These are phyloP conservation scores for Penicillium corylophilum DNA, from an alignment of 2,329 filamentous ascomycete species.

Conservation along the genomic window DNA sequence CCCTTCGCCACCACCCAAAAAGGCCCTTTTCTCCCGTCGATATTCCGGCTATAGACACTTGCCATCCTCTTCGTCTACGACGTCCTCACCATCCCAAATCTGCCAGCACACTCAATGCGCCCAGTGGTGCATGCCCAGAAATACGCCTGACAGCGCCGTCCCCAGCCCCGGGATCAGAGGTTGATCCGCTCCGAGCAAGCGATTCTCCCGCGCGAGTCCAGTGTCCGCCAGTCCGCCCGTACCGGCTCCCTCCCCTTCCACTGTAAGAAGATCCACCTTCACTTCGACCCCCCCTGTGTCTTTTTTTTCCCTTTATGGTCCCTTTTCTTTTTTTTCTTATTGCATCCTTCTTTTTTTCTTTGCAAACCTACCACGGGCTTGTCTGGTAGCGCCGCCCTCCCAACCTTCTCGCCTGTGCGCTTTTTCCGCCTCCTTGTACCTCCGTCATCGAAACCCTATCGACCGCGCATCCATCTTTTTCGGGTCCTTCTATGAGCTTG, in stretches of 20 bases:
- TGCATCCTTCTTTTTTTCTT: slow-evolving; percentile 15
- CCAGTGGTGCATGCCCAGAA: slow-evolving; percentile 34
- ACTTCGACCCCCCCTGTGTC: slow-evolving; percentile 4
- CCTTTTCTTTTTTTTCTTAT: slow-evolving; percentile 11
- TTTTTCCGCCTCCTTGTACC: slow-evolving; percentile 26
- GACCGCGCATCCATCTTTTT: slow-evolving; percentile 9
- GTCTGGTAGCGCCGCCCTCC: slow-evolving; percentile 17
- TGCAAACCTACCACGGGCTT: slow-evolving; percentile 22
- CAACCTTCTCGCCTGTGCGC: slow-evolving; percentile 21
- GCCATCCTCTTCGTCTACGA: slow-evolving; percentile 8
- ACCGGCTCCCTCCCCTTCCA: slow-evolving; percentile 25
- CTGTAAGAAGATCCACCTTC: slow-evolving; percentile 27
- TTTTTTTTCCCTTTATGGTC: slow-evolving; percentile 11
- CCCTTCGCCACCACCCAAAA: background rate
- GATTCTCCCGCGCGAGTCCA: slow-evolving; percentile 30
- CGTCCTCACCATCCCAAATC: background rate
- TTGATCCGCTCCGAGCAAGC: slow-evolving; percentile 42
- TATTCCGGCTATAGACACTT: background rate
- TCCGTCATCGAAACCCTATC: slow-evolving; percentile 24
- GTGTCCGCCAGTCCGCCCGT: slow-evolving; percentile 12
- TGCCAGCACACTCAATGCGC: background rate
- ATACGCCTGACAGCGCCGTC: slow-evolving; percentile 35
- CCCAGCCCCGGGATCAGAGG: slow-evolving; percentile 33
- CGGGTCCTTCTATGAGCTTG: slow-evolving; percentile 5
- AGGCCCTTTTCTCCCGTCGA: background rate